Conservation (phyloP, 345 rosid genomes). For the Balakata baccata region DNA sequence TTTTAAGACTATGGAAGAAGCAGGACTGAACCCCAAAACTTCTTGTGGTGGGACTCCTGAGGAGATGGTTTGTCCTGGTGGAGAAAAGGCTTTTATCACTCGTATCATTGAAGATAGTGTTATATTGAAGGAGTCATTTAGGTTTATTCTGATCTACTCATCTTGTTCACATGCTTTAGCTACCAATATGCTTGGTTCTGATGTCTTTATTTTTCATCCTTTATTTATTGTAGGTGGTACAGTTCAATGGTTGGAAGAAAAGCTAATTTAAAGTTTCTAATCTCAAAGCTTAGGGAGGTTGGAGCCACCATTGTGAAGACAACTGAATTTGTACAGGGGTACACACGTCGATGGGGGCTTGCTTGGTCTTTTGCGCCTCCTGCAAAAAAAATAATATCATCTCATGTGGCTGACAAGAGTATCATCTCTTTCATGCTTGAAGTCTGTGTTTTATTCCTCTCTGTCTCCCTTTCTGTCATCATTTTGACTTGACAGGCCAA, state of each 20-base stretch:
- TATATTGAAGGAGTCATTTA: constrained; percentile 53
- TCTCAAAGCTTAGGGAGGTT: constrained; percentile 64
- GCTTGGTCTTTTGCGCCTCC: constrained; percentile 88
- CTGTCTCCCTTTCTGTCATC: neutral
- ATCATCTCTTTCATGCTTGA: constrained; percentile 69
- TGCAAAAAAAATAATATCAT: constrained; percentile 48
- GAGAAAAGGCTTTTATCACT: constrained; percentile 74
- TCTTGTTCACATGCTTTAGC: neutral
- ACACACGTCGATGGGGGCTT: constrained; percentile 91
- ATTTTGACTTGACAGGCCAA: neutral
- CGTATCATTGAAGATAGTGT: constrained; percentile 78
- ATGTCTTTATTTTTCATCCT: neutral
- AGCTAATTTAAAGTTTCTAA: constrained; percentile 64
- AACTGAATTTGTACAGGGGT: constrained; percentile 88
- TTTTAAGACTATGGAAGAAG: constrained; percentile 72
- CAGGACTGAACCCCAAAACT: constrained; percentile 89
- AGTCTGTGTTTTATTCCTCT: constrained; percentile 34
- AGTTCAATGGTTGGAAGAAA: constrained; percentile 94
- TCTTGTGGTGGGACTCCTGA: constrained; percentile 81
- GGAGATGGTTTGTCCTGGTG: constrained; percentile 92
- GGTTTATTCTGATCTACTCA: constrained; percentile 32
- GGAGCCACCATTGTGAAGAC: constrained; percentile 78
- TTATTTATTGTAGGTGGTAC: constrained; percentile 57
- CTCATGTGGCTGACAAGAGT: constrained; percentile 43
- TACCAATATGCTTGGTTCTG: neutral